Conservation (phyloP, 257 asterid species). For the Nicotiana tabacum region DNA sequence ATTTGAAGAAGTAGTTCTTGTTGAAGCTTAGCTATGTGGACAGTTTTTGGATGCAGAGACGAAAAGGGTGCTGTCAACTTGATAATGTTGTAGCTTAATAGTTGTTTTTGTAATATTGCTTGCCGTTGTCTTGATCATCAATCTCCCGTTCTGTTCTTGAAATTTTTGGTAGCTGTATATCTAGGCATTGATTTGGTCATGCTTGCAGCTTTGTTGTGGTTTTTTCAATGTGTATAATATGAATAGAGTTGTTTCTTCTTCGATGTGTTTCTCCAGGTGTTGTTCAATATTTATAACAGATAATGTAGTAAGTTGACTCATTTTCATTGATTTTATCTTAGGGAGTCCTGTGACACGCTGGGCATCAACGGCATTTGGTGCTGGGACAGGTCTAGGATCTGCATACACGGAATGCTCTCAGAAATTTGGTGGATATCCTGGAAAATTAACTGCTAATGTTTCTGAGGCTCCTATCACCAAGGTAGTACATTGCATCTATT, state of each 20-base stretch:
- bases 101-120: not conserved
- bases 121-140: not conserved
- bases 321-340: conserved; percentile 21
- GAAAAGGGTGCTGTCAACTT: not conserved
- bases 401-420: conserved; percentile 81
- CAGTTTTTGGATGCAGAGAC: not conserved
- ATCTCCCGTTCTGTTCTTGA: not conserved
- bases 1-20: not conserved
- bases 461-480: conserved; percentile 33
- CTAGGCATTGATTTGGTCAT: not conserved
- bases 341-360: conserved; percentile 91
- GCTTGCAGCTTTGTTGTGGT: not conserved
- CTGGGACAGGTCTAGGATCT: conserved; percentile 83
- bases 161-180: not conserved
- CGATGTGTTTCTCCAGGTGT: not conserved
- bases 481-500: conserved; percentile 30
- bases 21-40: not conserved
- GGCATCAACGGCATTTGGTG: conserved; percentile 87
- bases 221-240: not conserved
- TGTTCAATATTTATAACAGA: not conserved
- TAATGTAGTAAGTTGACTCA: not conserved
- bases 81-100: not conserved
- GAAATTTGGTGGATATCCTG: conserved; percentile 43
- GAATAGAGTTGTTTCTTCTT: not conserved
- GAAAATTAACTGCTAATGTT: conserved; percentile 31